A percentile compares a stretch with the other conserved stretches of the same genome.
Evolutionary conservation across 2,329 filamentous ascomycete genomes (phyloP).

Genomic region (Talaromyces funiculosus): DNA sequence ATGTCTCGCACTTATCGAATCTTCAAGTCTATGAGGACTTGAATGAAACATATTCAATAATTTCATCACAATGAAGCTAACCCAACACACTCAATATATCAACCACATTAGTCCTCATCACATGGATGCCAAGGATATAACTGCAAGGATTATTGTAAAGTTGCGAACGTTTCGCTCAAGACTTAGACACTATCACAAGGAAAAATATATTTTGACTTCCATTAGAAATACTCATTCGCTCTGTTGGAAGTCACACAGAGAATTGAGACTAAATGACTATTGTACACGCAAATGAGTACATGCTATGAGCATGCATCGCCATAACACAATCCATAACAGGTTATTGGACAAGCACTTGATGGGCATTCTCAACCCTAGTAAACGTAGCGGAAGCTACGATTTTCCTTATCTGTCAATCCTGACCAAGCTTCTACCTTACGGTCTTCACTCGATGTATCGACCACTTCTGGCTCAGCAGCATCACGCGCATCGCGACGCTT

Average conservation of each 20-base stretch:
- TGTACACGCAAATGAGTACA: background rate
- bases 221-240: background rate
- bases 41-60: too few relatives aligned
- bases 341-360: background rate
- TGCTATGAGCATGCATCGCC: background rate
- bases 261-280: background rate
- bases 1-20: too few relatives aligned
- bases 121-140: background rate
- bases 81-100: background rate
- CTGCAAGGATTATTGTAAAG: background rate
- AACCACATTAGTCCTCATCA: background rate
- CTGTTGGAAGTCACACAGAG: background rate
- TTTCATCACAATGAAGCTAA: background rate
- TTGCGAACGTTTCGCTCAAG: background rate
- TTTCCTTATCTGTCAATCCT: slow-evolving; percentile 32
- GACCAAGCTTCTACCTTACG: slow-evolving; percentile 20
- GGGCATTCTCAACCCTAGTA: slow-evolving; percentile 21
- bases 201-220: background rate
- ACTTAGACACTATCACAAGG: background rate
- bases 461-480: slow-evolving; percentile 11
- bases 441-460: slow-evolving; percentile 19
- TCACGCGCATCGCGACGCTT: slow-evolving; percentile 20
- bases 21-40: too few relatives aligned
- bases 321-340: background rate
- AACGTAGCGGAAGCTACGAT: slow-evolving; percentile 29